Evolutionary conservation across 2,329 filamentous ascomycete species (phyloP), one percentile per base, ranked within the genome.

Genomic region (Fusarium mangiferae): DNA sequence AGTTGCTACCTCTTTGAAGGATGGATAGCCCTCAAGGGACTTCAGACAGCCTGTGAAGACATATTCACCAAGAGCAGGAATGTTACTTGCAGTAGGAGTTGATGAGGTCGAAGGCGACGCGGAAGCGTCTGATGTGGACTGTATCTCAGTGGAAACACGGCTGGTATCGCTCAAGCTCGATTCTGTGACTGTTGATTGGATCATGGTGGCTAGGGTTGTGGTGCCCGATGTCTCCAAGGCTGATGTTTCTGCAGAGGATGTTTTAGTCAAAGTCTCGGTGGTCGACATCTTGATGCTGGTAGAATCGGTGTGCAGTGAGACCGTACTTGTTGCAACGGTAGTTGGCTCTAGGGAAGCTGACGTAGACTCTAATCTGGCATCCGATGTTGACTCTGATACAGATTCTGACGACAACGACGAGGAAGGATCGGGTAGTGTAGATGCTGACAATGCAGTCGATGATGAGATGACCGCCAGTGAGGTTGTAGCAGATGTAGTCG

Each of bases 381-480:
- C 30, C 12, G 48, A 4, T 7, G 48, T 14, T 14, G 48, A 20
- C 17, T 20, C n/a, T 20, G n/a, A 51, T 7, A 24, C 17, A 6
- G 48, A n/a, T 15, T 20, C n/a, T 36, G 48, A 11, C 0, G 49
- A 52, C 2, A 6, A 8, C 2, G 33, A 15, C 7, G 12, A 7
- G 5, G 42, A 12, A 6, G 4, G 0, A 0, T 18, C 9, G 0
- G 48, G 1, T 11, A 20, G 24, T 9, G 1, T 5, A 33, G 46
- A n/a, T 30, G 46, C 28, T 17, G 28, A 13, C 4, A 5, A 4
- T 18, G 3, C 6, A 18, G 28, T 33, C 9, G 46, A 24, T 24
- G 4, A 24, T 4, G 46, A 49, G 22, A 18, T 18, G 9, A 5
- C 20, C 15, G 5, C 28, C 13, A 4, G 3, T 18, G 15, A 22